A percentile compares a stretch with the other conserved stretches of the same genome.
phyloP scores from a whole-genome alignment of 352 stramenopile species.

The Aphanomyces invadans region DNA sequence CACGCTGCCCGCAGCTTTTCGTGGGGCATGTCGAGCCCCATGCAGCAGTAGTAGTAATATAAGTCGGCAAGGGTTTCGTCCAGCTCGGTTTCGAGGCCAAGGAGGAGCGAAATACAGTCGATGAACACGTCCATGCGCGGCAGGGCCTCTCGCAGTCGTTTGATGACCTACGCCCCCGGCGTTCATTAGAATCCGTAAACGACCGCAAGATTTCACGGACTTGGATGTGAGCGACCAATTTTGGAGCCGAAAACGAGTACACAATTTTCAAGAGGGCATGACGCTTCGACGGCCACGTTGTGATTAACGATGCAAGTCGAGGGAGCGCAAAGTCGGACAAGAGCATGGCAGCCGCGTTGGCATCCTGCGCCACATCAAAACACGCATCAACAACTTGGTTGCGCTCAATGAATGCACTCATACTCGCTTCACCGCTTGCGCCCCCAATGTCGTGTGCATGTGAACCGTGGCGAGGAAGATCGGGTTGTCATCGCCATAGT shows the following conservation, averaged over 20 bases:
- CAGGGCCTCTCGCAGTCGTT: slow-evolving; percentile 58
- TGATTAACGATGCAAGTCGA: slow-evolving; percentile 32
- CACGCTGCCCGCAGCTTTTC: slow-evolving; percentile 70
- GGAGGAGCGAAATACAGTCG: slow-evolving; percentile 54
- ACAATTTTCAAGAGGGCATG: slow-evolving; percentile 44
- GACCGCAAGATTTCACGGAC: not conserved
- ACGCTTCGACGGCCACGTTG: slow-evolving; percentile 35
- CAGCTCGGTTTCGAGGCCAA: slow-evolving; percentile 61
- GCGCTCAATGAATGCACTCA: too few relatives aligned
- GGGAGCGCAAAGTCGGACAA: slow-evolving; percentile 53
- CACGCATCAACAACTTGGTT: not conserved
- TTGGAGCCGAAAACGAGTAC: slow-evolving; percentile 50
- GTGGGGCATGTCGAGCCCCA: slow-evolving; percentile 59
- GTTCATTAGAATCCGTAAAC: not conserved
- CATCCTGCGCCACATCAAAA: slow-evolving; percentile 29
- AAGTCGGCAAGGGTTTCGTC: slow-evolving; percentile 69
- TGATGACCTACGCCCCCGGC: slow-evolving; percentile 51
- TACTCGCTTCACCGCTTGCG: slow-evolving; percentile 36
- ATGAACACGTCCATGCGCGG: slow-evolving; percentile 62
- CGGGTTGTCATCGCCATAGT: slow-evolving; percentile 39
- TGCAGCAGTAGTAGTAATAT: slow-evolving; percentile 85
- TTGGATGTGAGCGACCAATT: slow-evolving; percentile 49
- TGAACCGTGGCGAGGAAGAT: slow-evolving; percentile 35
- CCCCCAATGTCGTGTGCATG: slow-evolving; percentile 36
- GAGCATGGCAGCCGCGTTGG: slow-evolving; percentile 35